Conservation (phyloP, 129 eudicot species). For the Heracleum sosnowskyi region DNA sequence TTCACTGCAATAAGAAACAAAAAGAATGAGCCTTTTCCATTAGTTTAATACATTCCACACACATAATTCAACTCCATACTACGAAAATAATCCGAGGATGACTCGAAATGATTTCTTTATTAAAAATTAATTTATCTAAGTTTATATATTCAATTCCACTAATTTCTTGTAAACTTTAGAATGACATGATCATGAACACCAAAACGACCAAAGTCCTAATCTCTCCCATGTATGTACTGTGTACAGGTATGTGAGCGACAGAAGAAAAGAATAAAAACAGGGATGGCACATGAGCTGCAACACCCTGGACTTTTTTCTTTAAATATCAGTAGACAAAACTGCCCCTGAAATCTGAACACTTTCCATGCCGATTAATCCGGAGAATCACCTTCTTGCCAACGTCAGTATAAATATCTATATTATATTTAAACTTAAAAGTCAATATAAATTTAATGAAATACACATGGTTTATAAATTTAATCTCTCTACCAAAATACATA, state of each 20-base stretch:
- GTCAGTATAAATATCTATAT: slow-evolving; percentile 11
- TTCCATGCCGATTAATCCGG: slow-evolving; percentile 29
- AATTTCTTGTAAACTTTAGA: background rate
- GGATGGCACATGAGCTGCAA: too few relatives aligned
- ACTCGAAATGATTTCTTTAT: background rate
- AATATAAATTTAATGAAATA: background rate
- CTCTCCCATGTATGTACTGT: too few relatives aligned
- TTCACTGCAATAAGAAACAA: slow-evolving; percentile 52
- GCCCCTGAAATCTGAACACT: slow-evolving; percentile 26
- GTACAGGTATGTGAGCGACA: too few relatives aligned
- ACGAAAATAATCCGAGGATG: background rate
- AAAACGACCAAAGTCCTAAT: too few relatives aligned
- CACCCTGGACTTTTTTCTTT: background rate
- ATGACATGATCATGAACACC: background rate
- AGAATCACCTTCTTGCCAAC: slow-evolving; percentile 1
- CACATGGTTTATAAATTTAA: background rate
- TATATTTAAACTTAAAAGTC: background rate
- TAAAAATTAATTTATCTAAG: too few relatives aligned
- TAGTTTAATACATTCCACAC: too few relatives aligned
- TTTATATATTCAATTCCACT: too few relatives aligned
- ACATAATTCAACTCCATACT: background rate
- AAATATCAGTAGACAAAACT: slow-evolving; percentile 24
- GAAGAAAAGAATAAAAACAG: too few relatives aligned
- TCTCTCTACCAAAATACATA: background rate
- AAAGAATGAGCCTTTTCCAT: background rate